Base-by-base conservation (phyloP, 176 grass and related monocot genomes). In the Ananas comosus region DNA sequence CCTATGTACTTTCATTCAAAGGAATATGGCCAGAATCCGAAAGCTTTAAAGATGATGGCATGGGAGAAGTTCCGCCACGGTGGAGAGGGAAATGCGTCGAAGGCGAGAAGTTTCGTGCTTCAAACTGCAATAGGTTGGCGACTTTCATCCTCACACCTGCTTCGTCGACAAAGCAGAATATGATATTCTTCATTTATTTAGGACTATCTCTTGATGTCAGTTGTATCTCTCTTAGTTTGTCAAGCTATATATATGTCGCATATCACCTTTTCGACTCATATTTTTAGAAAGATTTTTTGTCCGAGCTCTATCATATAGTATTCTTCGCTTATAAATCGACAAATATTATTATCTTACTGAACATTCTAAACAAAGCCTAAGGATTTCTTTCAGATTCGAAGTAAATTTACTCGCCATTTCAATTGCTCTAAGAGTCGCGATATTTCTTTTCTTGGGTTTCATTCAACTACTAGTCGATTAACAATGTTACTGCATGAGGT, bases 1-100 rank as follows among this genome's bases (percentile, higher is more conserved):
- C 16, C 29, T 63, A 13, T 64, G 13, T 77, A 28, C 50, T 24
- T 80, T 74, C 24, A 13, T 67, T 82, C 23, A 24, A 67, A 99
- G 94, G 94, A 42, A 90, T 99, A 81, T 99, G 94, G 94, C 94
- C 94, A 1, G 94, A 99, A 74, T 99, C 89, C 1, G 80, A 86
- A 17, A 99, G 89, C 69, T 99, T 99, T 56, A 90, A 51, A 64
- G 94, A 99, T 68, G 70, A 87, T 12, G 80, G 65, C 65, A 74
- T 93, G 70, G 82, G 89, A 48, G 72, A 85, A 74, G 64, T 93
- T 67, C 94, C 89, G 0, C 78, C 69, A 56, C 70, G 84, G 63
- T 99, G 94, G 89, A 99, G 76, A 82, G 94, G 94, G 29, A 70
- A 61, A 53, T 99, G 94, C 3, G 51, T 88, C 28, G n/a, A 82